These are phyloP conservation scores for Paradendryphiella salina DNA, from an alignment of 2,329 filamentous ascomycete genomes.

Conservation along the genomic window DNA sequence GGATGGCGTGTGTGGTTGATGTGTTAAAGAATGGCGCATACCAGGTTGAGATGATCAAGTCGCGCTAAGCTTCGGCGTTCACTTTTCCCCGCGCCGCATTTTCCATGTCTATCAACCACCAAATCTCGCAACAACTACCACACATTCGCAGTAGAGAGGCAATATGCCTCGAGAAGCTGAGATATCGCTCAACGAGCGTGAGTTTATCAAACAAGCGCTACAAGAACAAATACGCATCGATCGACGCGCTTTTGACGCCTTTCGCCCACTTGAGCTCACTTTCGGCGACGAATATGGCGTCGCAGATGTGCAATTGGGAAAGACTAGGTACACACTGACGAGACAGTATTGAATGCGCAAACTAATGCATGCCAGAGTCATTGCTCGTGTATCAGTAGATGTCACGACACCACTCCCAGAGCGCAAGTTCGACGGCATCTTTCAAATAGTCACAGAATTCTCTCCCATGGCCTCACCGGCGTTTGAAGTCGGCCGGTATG, in stretches of 20 bases:
- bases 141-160: constrained; percentile 2
- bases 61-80: constrained; percentile 20
- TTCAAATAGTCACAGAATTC: constrained; percentile 88
- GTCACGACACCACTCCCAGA: constrained; percentile 83
- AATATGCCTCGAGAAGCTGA: constrained; percentile 91
- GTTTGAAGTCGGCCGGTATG: constrained; percentile 78
- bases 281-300: constrained; percentile 93
- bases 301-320: constrained; percentile 83
- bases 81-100: constrained; percentile 34
- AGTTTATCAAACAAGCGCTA: constrained; percentile 82
- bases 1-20: constrained; percentile 10
- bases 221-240: constrained; percentile 81
- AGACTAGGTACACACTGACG: constrained; percentile 69
- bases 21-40: constrained; percentile 11
- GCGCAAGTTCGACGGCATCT: constrained; percentile 92
- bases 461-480: constrained; percentile 89
- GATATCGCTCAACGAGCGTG: constrained; percentile 84
- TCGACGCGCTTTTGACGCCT: constrained; percentile 78
- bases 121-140: constrained; percentile 13
- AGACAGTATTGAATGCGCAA: not conserved
- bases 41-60: constrained; percentile 12
- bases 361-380: constrained; percentile 60
- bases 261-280: constrained; percentile 72
- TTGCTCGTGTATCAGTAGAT: constrained; percentile 84
- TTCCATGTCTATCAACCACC: constrained; percentile 14